Percentiles rank a stretch among this genome's conserved stretches.
phyloP scores from a whole-genome alignment of 2,329 filamentous ascomycete species.

The Tolypocladium amazonense region DNA sequence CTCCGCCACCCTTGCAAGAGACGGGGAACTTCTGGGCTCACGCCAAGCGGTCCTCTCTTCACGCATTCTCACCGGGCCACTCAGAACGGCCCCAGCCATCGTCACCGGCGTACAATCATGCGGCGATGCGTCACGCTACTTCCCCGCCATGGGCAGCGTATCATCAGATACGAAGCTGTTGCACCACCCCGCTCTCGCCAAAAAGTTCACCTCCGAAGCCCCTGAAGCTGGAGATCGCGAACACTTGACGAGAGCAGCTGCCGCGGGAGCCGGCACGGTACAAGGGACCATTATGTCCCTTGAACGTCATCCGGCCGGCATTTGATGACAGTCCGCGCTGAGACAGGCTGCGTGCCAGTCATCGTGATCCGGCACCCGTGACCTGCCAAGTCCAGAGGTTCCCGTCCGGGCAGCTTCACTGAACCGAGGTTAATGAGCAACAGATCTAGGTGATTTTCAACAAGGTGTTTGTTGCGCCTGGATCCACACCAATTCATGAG shows the following conservation, averaged over 20 bases:
- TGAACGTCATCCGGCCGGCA: background rate
- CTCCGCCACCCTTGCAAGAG: background rate
- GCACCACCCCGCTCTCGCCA: background rate
- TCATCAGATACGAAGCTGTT: background rate
- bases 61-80: background rate
- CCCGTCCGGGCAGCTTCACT: background rate
- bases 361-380: background rate
- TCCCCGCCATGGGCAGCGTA: background rate
- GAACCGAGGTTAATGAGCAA: too few species aligned
- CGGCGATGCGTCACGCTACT: background rate
- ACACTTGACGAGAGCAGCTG: background rate
- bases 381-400: background rate
- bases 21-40: background rate
- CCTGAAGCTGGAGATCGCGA: background rate
- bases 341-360: background rate
- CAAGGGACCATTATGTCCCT: background rate
- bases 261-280: background rate
- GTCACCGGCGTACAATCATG: background rate
- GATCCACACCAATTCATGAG: too few species aligned
- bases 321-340: background rate
- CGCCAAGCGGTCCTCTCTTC: background rate
- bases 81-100: background rate
- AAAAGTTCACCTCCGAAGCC: background rate
- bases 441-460: too few species aligned
- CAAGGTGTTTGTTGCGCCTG: too few species aligned